Percentiles rank a stretch among this genome's conserved stretches.
Conservation (phyloP, 306 rosid genomes). For the Carpinus fangiana region DNA sequence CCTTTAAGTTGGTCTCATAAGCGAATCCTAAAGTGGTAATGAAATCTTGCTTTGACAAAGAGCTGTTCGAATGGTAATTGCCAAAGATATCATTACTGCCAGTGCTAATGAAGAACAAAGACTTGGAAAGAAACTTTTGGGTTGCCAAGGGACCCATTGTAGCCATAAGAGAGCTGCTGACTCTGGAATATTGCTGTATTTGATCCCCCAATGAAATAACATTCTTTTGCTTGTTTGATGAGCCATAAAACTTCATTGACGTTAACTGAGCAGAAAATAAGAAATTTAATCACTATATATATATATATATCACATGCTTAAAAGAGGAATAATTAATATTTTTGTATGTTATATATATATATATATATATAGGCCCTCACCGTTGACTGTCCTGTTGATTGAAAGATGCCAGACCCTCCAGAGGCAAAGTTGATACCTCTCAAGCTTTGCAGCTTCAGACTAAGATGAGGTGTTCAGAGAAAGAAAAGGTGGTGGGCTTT, state of each 20-base stretch:
- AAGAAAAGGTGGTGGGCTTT: conserved; percentile 32
- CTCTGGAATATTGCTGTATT: conserved; percentile 17
- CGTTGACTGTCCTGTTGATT: conserved; percentile 21
- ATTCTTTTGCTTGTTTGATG: background rate
- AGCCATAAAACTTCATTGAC: background rate
- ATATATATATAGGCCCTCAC: conserved; percentile 5
- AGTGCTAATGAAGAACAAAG: conserved; percentile 32
- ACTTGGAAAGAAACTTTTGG: conserved; percentile 10
- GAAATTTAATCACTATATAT: no score
- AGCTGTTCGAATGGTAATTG: conserved; percentile 22
- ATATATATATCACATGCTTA: no score
- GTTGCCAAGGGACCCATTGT: conserved; percentile 12
- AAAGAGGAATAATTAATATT: no score
- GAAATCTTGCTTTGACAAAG: conserved; percentile 11
- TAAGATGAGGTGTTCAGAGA: conserved; percentile 2
- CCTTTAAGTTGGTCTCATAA: conserved; percentile 31
- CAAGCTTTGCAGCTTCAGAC: conserved; percentile 5
- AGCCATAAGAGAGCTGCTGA: conserved; percentile 1
- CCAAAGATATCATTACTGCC: conserved; percentile 34
- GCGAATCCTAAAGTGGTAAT: conserved; percentile 9
- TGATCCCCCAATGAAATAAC: conserved; percentile 24
- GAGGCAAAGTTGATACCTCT: conserved; percentile 36
- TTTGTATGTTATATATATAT: no score
- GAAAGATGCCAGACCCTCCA: conserved; percentile 34
- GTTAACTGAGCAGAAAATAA: background rate